phyloP scores from a whole-genome alignment of 2,329 filamentous ascomycete species.

The Cladobotryum mycophilum region DNA sequence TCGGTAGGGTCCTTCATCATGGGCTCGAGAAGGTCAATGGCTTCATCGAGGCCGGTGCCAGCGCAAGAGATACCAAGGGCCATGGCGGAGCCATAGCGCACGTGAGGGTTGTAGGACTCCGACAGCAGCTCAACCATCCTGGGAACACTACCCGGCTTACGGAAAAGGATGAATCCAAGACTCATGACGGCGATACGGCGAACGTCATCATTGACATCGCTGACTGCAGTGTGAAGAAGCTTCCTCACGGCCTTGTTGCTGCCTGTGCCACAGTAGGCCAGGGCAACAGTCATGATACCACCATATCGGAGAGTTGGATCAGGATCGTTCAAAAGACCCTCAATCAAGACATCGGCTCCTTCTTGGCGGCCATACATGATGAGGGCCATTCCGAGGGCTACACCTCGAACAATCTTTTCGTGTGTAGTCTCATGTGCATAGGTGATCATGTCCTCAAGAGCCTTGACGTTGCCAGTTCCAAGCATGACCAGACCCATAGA shows the following conservation, averaged over 20 bases:
- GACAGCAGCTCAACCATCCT: conserved; percentile 98
- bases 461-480: conserved; percentile 91
- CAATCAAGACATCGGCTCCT: conserved; percentile 88
- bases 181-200: conserved; percentile 95
- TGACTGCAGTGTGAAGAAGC: conserved; percentile 90
- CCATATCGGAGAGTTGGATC: conserved; percentile 92
- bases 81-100: conserved; percentile 96
- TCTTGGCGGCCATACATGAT: conserved; percentile 98
- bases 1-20: conserved; percentile 99
- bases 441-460: conserved; percentile 92
- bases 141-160: conserved; percentile 92
- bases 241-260: conserved; percentile 99
- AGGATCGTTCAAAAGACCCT: conserved; percentile 85
- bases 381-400: conserved; percentile 92
- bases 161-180: conserved; percentile 95
- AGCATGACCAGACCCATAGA: conserved; percentile 98
- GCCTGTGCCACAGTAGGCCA: conserved; percentile 94
- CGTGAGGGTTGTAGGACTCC: conserved; percentile 98
- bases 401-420: conserved; percentile 95
- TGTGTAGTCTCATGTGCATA: conserved; percentile 98
- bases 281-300: conserved; percentile 96
- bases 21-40: conserved; percentile 91
- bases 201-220: conserved; percentile 96
- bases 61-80: conserved; percentile 97
- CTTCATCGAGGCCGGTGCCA: conserved; percentile 90